These are phyloP conservation scores for Phaeoacremonium minimum DNA, from an alignment of 2,329 filamentous ascomycete species.

Conservation along the genomic window DNA sequence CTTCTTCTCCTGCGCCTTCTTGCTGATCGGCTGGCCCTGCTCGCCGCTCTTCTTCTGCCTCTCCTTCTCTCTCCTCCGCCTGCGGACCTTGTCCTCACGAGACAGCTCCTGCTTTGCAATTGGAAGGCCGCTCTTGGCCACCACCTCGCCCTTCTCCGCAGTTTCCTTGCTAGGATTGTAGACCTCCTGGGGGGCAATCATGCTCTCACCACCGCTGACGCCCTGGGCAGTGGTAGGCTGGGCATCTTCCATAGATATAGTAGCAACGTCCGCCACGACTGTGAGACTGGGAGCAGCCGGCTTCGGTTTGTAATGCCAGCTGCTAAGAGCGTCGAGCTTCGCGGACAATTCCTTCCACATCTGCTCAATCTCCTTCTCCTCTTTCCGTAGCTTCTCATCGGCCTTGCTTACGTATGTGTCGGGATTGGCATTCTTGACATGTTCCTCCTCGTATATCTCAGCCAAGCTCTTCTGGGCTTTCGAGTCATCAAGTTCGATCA, in stretches of 20 bases:
- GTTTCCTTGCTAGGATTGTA: conserved; percentile 74
- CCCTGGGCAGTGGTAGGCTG: conserved; percentile 79
- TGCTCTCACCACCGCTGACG: conserved; percentile 62
- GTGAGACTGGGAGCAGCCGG: conserved; percentile 76
- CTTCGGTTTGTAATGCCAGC: conserved; percentile 94
- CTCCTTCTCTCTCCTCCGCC: conserved; percentile 80
- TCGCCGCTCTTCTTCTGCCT: conserved; percentile 60
- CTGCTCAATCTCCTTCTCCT: conserved; percentile 76
- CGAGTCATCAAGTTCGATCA: conserved; percentile 78
- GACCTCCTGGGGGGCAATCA: conserved; percentile 90
- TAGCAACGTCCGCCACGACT: conserved; percentile 86
- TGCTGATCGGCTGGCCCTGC: conserved; percentile 46
- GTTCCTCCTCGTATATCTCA: conserved; percentile 91
- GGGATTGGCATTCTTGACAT: conserved; percentile 73
- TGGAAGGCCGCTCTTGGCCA: conserved; percentile 72
- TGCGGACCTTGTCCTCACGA: conserved; percentile 76
- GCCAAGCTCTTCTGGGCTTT: conserved; percentile 86
- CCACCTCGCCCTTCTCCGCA: conserved; percentile 64
- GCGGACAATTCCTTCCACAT: conserved; percentile 79
- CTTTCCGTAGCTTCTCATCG: conserved; percentile 76
- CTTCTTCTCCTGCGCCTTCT: conserved; percentile 53
- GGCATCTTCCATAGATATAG: conserved; percentile 90
- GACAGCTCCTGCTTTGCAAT: conserved; percentile 82
- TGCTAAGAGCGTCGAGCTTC: conserved; percentile 83
- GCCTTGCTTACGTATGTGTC: conserved; percentile 74